Base-by-base conservation (phyloP, 2,329 filamentous ascomycete species). In the Ascochyta viciae-villosae region DNA sequence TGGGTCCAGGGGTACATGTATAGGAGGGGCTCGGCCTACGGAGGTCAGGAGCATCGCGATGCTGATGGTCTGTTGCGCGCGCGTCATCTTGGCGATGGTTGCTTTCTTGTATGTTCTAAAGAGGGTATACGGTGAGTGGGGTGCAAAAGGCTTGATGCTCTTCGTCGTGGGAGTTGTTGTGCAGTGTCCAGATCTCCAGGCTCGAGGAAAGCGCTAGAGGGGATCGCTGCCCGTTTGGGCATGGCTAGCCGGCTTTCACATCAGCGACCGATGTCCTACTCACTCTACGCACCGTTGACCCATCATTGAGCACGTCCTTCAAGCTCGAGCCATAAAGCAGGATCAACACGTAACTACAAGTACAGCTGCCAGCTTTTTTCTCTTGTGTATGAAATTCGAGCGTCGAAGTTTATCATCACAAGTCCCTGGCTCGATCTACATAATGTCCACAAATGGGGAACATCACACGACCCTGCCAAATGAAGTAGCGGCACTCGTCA, bases 11-110 rank as follows among this genome's bases (percentile, higher is more conserved):
- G 53, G 53, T 50, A 34, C 34, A 13, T 46, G 41, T 23, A 41
- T 56, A 65, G 61, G 60, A 47, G 50, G 51, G 50, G 47, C 13
- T 43, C 45, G 57, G 51, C 86, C 68, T 88, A 97, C 93, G 34
- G 93, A 96, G 70, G 91, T 91, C 78, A 95, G 85, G 67, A 97
- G 85, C 71, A 97, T 87, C 72, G 87, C 89, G 72, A 96, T 84
- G 60, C 92, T 96, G 74, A 97, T 88, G 63, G 91, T 94, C 79
- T 98, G 93, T 77, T 91, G 89, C 22, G 95, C 95, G 79, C 93
- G 92, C 66, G 95, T 96, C 95, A 98, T 98, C 63, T 64, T 88
- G 79, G 67, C 59, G 46, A 57, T 47, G 10, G 10, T 39, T 43
- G n/a, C 34, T 15, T 26, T 10, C 22, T 47, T 45, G 47, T 22